phyloP scores from a whole-genome alignment of 2,329 filamentous ascomycete genomes.

The Diaporthe destruens region DNA sequence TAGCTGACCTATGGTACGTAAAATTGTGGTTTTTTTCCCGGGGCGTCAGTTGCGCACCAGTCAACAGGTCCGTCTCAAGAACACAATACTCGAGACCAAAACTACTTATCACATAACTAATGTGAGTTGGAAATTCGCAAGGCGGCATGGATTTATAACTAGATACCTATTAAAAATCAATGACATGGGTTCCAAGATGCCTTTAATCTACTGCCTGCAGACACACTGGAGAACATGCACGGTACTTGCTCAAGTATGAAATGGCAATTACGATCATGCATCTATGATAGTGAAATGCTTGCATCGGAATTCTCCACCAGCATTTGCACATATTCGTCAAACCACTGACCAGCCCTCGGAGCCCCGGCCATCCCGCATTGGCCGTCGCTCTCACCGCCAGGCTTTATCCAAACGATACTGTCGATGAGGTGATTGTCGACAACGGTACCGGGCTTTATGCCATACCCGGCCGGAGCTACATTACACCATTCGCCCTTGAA shows the following conservation, averaged over 20 bases:
- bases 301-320: slow-evolving; percentile 55
- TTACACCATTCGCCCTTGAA: slow-evolving; percentile 21
- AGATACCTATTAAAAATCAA: no score
- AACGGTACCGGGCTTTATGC: slow-evolving; percentile 45
- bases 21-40: no score
- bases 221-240: not conserved
- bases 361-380: slow-evolving; percentile 54
- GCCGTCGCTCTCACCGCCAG: slow-evolving; percentile 59
- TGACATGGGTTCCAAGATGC: no score
- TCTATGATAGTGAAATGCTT: not conserved
- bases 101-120: no score
- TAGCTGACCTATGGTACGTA: no score
- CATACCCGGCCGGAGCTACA: slow-evolving; percentile 5
- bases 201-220: not conserved
- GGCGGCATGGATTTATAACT: no score
- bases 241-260: no score
- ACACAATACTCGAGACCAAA: no score
- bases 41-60: no score
- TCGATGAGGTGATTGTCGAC: slow-evolving; percentile 54
- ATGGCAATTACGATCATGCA: no score
- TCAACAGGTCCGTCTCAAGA: no score
- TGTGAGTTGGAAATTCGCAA: no score
- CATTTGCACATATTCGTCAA: slow-evolving; percentile 56
- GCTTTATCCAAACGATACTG: slow-evolving; percentile 60
- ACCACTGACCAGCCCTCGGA: slow-evolving; percentile 56